Base-by-base conservation (phyloP, 1,284 basidiomycete species). In the Ustilago esculenta region DNA sequence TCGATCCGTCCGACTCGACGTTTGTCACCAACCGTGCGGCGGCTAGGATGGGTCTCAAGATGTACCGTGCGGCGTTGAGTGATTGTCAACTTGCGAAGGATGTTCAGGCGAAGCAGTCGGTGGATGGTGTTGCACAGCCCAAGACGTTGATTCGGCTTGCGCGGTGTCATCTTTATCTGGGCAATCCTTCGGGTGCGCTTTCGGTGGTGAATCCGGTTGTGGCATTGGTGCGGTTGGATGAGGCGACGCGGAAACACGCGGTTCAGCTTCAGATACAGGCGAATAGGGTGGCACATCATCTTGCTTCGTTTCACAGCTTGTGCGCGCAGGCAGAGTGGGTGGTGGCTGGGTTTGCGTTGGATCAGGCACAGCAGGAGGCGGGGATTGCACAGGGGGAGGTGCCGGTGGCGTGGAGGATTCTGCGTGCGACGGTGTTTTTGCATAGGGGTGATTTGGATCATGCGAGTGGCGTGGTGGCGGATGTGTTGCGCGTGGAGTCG, bases 11-110 rank as follows among this genome's bases (percentile, higher is more conserved):
- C 4, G 89, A 92, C 76, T 87, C 91, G 2, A 86, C 90, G 0
- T 92, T 90, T 77, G 85, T 90, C 59, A 90, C 90, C 14, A 94
- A 94, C 82, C 88, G 92, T 36, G 92, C 92, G 0, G 92, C 92
- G 2, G 89, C 92, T 4, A 87, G 90, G 77, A 94, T 94, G 88
- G 86, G 88, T 0, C 80, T 91, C 51, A 92, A 92, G 78, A 86
- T 86, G 39, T 94, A 90, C 85, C 85, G 86, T 32, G 83, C 84
- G 2, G 92, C 92, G 0, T 84, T 93, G 10, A 85, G 86, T 32
- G 92, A 94, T 80, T 92, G 91, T 75, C 90, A 92, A 79, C 84
- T 86, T 32, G 91, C 91, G 3, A 86, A 87, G 0, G 83, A 86
- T 1, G 82, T 92, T 9, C 90, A 92, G 35, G 64, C 54, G 3